These are phyloP conservation scores for Haplosporangium sp. DNA, from an alignment of 371 early-diverging fungal species.

Conservation along the genomic window DNA sequence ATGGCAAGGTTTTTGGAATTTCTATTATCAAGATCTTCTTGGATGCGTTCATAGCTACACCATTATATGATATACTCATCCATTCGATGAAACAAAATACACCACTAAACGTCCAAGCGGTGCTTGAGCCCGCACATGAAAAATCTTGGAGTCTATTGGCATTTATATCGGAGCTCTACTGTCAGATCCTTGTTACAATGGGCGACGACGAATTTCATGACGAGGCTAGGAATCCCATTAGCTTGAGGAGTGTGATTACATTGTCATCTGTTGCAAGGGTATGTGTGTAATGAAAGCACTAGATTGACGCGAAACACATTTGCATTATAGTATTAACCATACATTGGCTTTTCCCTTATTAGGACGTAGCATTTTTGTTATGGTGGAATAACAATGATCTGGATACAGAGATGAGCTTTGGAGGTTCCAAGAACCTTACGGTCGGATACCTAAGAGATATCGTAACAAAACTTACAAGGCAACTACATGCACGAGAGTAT, in stretches of 20 bases:
- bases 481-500: constrained; percentile 87
- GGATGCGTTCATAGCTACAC: constrained; percentile 41
- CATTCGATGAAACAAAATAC: constrained; percentile 26
- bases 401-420: constrained; percentile 57
- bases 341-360: constrained; percentile 3
- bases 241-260: constrained; percentile 61
- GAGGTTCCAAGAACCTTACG: constrained; percentile 62
- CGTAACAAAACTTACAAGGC: constrained; percentile 77
- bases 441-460: constrained; percentile 69
- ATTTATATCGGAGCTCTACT: constrained; percentile 80
- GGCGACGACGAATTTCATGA: constrained; percentile 89
- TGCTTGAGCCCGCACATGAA: constrained; percentile 39
- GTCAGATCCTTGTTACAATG: constrained; percentile 78
- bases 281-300: constrained; percentile 4
- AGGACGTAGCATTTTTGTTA: constrained; percentile 79
- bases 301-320: not conserved
- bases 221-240: constrained; percentile 62
- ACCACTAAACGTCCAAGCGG: constrained; percentile 16
- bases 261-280: constrained; percentile 73
- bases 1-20: constrained; percentile 24
- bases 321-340: not conserved
- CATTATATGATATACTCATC: constrained; percentile 17
- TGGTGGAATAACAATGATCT: constrained; percentile 71
- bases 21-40: constrained; percentile 50
- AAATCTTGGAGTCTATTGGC: constrained; percentile 70